Evolutionary conservation across 2,329 filamentous ascomycete genomes (phyloP).

Genomic region (Cordyceps tenuipes): DNA sequence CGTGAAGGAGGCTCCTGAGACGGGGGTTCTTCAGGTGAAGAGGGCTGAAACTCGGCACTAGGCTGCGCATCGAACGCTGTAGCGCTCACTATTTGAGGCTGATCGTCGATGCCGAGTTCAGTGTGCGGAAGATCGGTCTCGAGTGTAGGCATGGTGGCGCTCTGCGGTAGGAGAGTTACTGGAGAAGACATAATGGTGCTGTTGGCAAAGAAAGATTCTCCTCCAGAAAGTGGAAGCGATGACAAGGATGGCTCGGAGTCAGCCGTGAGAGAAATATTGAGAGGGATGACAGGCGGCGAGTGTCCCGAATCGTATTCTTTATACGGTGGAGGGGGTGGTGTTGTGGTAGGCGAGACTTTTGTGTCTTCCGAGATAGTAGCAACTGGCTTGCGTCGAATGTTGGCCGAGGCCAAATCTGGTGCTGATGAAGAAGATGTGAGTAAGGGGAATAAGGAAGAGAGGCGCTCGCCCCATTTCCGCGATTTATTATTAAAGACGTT

Average conservation of each 20-base stretch:
- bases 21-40: slow-evolving; percentile 14
- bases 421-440: slow-evolving; percentile 26
- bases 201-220: neutral
- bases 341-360: slow-evolving; percentile 14
- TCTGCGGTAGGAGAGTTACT: neutral
- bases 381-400: slow-evolving; percentile 20
- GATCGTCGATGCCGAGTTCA: neutral
- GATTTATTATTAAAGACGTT: slow-evolving; percentile 19
- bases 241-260: neutral
- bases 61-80: neutral
- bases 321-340: slow-evolving; percentile 18
- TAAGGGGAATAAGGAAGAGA: slow-evolving; percentile 29
- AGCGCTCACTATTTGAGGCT: slow-evolving; percentile 4
- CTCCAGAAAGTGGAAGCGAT: slow-evolving; percentile 9
- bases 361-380: slow-evolving; percentile 15
- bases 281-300: neutral
- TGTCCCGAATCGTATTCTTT: slow-evolving; percentile 8
- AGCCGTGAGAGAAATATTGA: neutral
- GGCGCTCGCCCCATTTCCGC: slow-evolving; percentile 27
- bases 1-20: slow-evolving; percentile 4
- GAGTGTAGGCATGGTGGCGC: slow-evolving; percentile 7
- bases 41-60: neutral
- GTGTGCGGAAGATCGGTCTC: slow-evolving; percentile 5
- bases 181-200: neutral
- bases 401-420: slow-evolving; percentile 21